These are phyloP conservation scores for Fusarium sp. DNA, from an alignment of 2,329 filamentous ascomycete genomes.

Conservation along the genomic window DNA sequence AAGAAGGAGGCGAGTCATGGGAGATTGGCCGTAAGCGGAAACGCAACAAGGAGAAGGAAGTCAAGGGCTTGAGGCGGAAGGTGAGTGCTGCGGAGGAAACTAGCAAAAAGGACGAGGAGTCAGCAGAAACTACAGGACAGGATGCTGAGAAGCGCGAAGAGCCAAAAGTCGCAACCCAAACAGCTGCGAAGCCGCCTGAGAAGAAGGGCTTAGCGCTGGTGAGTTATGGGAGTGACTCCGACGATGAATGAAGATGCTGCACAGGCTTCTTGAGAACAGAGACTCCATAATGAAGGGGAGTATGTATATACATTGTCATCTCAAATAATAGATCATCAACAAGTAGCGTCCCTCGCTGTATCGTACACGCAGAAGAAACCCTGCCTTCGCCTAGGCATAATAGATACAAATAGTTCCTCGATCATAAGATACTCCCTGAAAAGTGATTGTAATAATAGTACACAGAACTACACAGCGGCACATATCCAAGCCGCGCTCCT, in stretches of 20 bases:
- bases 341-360: constrained; percentile 35
- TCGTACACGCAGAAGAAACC: constrained; percentile 29
- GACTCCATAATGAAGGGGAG: constrained; percentile 29
- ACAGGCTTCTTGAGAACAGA: not conserved
- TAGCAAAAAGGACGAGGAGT: constrained; percentile 23
- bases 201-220: constrained; percentile 58
- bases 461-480: constrained; percentile 31
- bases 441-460: constrained; percentile 39
- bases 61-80: constrained; percentile 50
- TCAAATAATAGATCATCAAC: constrained; percentile 25
- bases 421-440: constrained; percentile 19
- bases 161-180: constrained; percentile 4
- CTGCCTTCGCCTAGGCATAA: constrained; percentile 35
- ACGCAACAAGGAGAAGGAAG: constrained; percentile 53
- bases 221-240: constrained; percentile 63
- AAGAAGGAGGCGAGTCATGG: constrained; percentile 51
- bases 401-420: constrained; percentile 39
- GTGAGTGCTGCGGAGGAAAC: constrained; percentile 29
- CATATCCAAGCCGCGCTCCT: not conserved
- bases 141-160: constrained; percentile 26
- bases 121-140: constrained; percentile 21
- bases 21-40: constrained; percentile 53
- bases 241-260: constrained; percentile 49
- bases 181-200: constrained; percentile 19
- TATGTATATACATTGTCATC: constrained; percentile 35